Percentiles rank a stretch among this genome's conserved stretches.
These are phyloP conservation scores for Penicillium sp. DNA, from an alignment of 2,329 filamentous ascomycete genomes.

Conservation along the genomic window DNA sequence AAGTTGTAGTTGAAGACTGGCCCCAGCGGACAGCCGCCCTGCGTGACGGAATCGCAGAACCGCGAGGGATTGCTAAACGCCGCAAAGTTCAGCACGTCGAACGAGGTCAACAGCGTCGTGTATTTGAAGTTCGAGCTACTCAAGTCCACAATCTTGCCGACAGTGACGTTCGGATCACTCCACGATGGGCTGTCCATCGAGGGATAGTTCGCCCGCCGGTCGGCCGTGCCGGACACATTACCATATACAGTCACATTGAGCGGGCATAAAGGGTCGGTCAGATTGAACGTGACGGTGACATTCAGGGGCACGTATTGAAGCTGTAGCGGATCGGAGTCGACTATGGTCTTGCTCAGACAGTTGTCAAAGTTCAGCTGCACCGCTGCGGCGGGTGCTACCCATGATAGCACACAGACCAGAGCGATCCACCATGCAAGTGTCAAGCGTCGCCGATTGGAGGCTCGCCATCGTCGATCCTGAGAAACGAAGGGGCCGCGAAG, in stretches of 20 bases:
- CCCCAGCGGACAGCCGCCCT: slow-evolving; percentile 66
- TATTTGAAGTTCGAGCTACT: slow-evolving; percentile 55
- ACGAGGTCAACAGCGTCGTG: slow-evolving; percentile 67
- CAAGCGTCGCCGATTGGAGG: slow-evolving; percentile 19
- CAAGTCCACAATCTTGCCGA: slow-evolving; percentile 72
- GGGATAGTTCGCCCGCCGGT: slow-evolving; percentile 52
- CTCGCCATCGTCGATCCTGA: slow-evolving; percentile 13
- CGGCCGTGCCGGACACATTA: slow-evolving; percentile 73
- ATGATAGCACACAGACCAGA: slow-evolving; percentile 21
- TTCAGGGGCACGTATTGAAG: slow-evolving; percentile 76
- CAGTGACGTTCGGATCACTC: slow-evolving; percentile 55
- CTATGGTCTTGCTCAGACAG: slow-evolving; percentile 61
- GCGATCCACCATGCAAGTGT: slow-evolving; percentile 14
- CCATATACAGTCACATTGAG: slow-evolving; percentile 80
- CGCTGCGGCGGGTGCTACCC: slow-evolving; percentile 49
- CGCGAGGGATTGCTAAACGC: slow-evolving; percentile 54
- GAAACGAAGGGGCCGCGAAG: background rate
- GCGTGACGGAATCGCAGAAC: slow-evolving; percentile 62
- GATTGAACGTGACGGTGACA: slow-evolving; percentile 69
- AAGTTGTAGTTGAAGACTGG: slow-evolving; percentile 62
- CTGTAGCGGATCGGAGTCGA: slow-evolving; percentile 54
- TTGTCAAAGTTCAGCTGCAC: slow-evolving; percentile 76
- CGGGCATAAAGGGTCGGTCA: slow-evolving; percentile 54
- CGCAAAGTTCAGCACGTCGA: slow-evolving; percentile 72
- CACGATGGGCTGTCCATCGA: slow-evolving; percentile 55